Base-by-base conservation (phyloP, 352 stramenopile species). In the Globisporangium radiosum region DNA sequence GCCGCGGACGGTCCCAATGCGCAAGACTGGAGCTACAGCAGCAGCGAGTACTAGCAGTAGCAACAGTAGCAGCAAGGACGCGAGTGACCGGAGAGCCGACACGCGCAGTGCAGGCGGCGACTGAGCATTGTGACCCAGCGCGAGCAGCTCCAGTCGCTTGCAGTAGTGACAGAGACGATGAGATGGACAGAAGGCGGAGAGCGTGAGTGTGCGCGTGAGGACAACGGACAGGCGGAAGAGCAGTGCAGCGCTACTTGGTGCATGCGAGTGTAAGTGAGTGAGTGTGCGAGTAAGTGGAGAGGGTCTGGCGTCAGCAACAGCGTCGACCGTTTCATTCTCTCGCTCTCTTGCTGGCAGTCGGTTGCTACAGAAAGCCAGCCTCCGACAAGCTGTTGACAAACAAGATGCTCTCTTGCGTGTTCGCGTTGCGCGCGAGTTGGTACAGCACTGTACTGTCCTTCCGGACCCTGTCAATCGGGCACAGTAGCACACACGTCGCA, bases 361-460 rank as follows among this genome's bases (percentile, higher is more conserved):
- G 11, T 51, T 63, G 54, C 10, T 60, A 95, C 44, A 95, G 69
- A 51, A 95, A 95, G 25, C 86, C 86, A 39, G 86, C 86, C 63
- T 95, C 86, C 38, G 86, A 92, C 64, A 95, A 62, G 68, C 82
- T 94, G 60, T 95, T 95, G 47, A 95, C 86, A 67, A 94, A 94
- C 69, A 92, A 64, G 65, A 93, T 90, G 51, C 84, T 92, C 64
- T 95, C 86, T 59, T 95, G 82, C 19, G 80, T 92, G 60, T 95
- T 95, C 52, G 86, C 86, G 43, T 94, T 91, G 49, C 84, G 85
- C 19, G 86, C 84, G 33, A 92, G 64, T 57, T 90, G 85, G 69
- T 92, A 92, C 38, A 95, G 59, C 65, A 94, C 86, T 4, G 78
- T 78, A 64, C 78, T 90, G 56, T 92, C 76, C 69, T 95, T 94